These are phyloP conservation scores for Ilyonectria mors-panacis DNA, from an alignment of 2,329 filamentous ascomycete genomes.

Conservation along the genomic window DNA sequence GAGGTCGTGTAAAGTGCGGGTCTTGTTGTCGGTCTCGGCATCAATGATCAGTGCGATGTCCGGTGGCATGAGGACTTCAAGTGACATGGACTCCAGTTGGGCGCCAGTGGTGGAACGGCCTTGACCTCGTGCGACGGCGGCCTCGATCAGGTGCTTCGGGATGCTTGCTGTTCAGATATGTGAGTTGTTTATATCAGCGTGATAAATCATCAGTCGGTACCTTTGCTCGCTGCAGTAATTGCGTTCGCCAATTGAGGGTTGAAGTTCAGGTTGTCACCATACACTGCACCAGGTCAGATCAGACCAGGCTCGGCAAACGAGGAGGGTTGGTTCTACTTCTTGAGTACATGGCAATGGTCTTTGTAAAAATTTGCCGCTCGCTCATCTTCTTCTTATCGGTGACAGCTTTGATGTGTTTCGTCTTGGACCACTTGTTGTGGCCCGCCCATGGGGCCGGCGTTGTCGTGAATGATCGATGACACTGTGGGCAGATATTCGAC, in stretches of 20 bases:
- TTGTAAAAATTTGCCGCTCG: conserved; percentile 76
- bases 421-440: conserved; percentile 96
- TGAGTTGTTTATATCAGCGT: conserved; percentile 7
- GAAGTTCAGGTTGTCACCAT: conserved; percentile 78
- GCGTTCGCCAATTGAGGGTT: conserved; percentile 84
- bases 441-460: conserved; percentile 70
- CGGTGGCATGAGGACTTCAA: conserved; percentile 86
- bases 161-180: conserved; percentile 72
- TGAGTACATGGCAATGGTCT: conserved; percentile 81
- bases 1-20: conserved; percentile 80
- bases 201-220: conserved; percentile 52
- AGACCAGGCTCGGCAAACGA: conserved; percentile 27
- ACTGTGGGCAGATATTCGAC: conserved; percentile 61
- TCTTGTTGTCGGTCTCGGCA: conserved; percentile 86
- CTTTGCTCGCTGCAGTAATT: conserved; percentile 84
- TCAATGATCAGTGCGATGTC: conserved; percentile 87
- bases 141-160: conserved; percentile 87
- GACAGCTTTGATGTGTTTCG: conserved; percentile 93
- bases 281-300: conserved; percentile 65
- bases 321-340: conserved; percentile 69
- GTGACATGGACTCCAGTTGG: conserved; percentile 80
- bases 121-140: conserved; percentile 89
- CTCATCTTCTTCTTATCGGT: conserved; percentile 85
- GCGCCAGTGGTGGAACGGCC: conserved; percentile 83
- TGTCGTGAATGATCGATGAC: conserved; percentile 64